Evolutionary conservation across 2,329 filamentous ascomycete genomes (phyloP), one percentile per base, ranked within the genome.

Genomic region (Alternaria dauci): DNA sequence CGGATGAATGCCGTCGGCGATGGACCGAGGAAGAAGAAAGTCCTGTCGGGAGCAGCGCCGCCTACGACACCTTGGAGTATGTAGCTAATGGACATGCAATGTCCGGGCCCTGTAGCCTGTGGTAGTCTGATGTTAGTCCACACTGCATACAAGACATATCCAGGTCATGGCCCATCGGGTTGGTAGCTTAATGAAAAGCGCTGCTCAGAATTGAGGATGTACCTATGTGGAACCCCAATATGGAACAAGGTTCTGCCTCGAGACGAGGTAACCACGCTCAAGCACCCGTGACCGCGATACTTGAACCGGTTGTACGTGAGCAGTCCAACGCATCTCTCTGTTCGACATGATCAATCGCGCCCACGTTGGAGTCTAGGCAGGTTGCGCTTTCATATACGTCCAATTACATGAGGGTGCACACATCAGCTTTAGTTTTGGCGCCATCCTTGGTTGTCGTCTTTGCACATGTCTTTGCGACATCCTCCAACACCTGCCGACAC

Each of bases 401-500:
- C 32, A 4, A 12, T 48, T 63, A 66, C 63, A 66, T 66, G 8
- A 54, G 12, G 36, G 7, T 28, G 18, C 63, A 66, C 55, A 63
- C 39, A 6, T 74, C 77, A 6, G 62, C 81, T 25, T 79, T 72
- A 43, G 75, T 81, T 72, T 84, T 82, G 0, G 81, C 86, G 2
- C 86, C 86, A 20, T 78, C 78, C 18, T 81, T 81, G 1, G 85
- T 87, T 7, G 83, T 87, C 3, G 85, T 87, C 79, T 81, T 84
- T n/a, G 83, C 87, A 4, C 85, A 84, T 30, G 85, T 83, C 70
- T 78, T 82, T 9, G 86, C 85, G 20, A 89, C 80, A 72, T 89
- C 87, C 69, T 89, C 86, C 59, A 89, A 81, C 0, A 86, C 85
- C 73, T 89, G 83, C 32, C 79, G 78, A 65, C 87, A 84, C 39